Conservation (phyloP, 768 basidiomycete species). For the Lentinula sp. region DNA sequence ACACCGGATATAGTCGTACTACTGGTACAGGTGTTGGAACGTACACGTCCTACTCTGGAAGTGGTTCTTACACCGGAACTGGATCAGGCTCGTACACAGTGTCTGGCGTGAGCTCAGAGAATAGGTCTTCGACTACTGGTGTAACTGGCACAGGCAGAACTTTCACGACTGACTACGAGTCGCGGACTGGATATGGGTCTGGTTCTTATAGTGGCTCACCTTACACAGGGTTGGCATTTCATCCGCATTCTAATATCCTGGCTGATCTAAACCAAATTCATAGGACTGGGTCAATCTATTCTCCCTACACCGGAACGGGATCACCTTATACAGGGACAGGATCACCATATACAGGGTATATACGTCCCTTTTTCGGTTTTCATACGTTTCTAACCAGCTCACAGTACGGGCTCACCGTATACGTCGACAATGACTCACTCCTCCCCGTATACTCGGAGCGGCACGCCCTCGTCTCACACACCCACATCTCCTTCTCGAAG, state of each 20-base stretch:
- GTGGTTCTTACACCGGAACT: constrained; percentile 26
- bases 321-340: too few species aligned
- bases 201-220: constrained; percentile 3
- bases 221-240: constrained; percentile 1
- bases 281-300: constrained; percentile 9
- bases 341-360: background rate
- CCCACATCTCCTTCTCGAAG: constrained; percentile 44
- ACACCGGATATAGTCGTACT: constrained; percentile 5
- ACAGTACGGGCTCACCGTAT: constrained; percentile 1
- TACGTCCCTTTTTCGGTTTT: background rate
- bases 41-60: constrained; percentile 26
- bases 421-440: constrained; percentile 8
- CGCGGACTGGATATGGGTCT: background rate
- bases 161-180: constrained; percentile 6
- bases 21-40: constrained; percentile 8
- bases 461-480: constrained; percentile 21
- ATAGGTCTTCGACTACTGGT: constrained; percentile 9
- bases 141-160: background rate
- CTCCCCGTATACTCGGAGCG: constrained; percentile 10
- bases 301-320: constrained; percentile 14
- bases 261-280: background rate
- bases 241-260: background rate
- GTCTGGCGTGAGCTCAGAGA: constrained; percentile 13
- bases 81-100: constrained; percentile 12
- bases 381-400: background rate